These are phyloP conservation scores for Arctium lappa DNA, from an alignment of 129 eudicot genomes.

Conservation along the genomic window DNA sequence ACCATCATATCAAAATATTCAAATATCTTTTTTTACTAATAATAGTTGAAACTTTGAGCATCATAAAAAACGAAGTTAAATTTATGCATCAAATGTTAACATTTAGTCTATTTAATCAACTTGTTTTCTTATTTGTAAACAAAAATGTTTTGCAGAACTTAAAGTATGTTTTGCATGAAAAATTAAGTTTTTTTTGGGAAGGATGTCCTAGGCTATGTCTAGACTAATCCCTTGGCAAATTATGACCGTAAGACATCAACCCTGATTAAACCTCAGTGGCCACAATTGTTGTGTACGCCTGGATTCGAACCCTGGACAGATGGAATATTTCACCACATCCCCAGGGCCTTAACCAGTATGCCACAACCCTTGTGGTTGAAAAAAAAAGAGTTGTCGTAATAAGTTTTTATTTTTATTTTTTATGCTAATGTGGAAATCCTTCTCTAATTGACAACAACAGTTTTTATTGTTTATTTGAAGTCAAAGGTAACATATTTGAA, in stretches of 20 bases:
- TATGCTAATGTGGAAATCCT: neutral
- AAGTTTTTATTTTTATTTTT: neutral
- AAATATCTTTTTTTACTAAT: neutral
- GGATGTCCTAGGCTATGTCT: too few species aligned
- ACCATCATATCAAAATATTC: neutral
- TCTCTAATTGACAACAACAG: neutral
- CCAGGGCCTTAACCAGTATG: too few species aligned
- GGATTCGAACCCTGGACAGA: too few species aligned
- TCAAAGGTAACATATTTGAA: neutral
- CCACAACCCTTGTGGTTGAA: too few species aligned
- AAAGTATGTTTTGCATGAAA: neutral
- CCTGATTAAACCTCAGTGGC: too few species aligned
- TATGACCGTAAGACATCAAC: too few species aligned
- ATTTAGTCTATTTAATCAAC: neutral
- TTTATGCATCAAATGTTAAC: neutral
- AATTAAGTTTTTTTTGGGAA: too few species aligned
- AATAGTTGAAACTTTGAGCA: neutral
- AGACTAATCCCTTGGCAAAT: too few species aligned
- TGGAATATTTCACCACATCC: too few species aligned
- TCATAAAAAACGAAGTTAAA: neutral
- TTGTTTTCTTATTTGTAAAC: conserved; percentile 1
- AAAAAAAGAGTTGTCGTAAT: neutral
- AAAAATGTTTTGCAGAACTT: neutral
- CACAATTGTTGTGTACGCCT: too few species aligned
- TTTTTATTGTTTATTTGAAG: neutral